phyloP scores from a whole-genome alignment of 2,329 filamentous ascomycete species.

The Exophiala viscosa region DNA sequence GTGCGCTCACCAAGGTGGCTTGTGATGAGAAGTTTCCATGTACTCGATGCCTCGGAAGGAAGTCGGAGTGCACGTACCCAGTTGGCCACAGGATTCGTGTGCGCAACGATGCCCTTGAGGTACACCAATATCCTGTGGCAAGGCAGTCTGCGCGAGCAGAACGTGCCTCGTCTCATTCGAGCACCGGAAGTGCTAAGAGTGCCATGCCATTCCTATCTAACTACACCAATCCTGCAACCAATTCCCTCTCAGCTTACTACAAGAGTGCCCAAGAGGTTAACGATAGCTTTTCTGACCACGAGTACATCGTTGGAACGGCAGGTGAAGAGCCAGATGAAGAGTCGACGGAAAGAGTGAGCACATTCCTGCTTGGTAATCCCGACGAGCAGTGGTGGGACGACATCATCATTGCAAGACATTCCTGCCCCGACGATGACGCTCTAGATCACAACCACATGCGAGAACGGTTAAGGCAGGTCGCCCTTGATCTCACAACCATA shows the following conservation, averaged over 20 bases:
- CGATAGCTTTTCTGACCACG: neutral
- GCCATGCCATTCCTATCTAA: slow-evolving; percentile 1
- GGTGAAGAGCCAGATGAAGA: neutral
- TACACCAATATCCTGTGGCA: neutral
- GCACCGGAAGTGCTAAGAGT: neutral
- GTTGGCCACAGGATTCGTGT: neutral
- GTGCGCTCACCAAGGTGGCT: neutral
- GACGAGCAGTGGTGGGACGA: slow-evolving; percentile 5
- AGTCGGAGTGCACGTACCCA: neutral
- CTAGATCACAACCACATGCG: neutral
- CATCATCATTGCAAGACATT: neutral
- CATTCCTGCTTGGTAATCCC: neutral
- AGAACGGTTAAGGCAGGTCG: neutral
- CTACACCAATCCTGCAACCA: slow-evolving; percentile 3
- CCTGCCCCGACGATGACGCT: neutral
- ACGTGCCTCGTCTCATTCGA: neutral
- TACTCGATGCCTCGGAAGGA: slow-evolving; percentile 1
- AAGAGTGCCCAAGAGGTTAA: neutral
- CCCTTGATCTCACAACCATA: neutral
- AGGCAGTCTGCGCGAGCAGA: neutral
- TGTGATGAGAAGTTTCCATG: slow-evolving; percentile 1
- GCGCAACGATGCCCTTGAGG: neutral
- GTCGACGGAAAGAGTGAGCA: neutral
- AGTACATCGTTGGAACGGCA: neutral
- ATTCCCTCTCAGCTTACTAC: slow-evolving; percentile 2